These are phyloP conservation scores for Drechslerella dactyloides DNA, from an alignment of 2,329 filamentous ascomycete genomes.

Conservation along the genomic window DNA sequence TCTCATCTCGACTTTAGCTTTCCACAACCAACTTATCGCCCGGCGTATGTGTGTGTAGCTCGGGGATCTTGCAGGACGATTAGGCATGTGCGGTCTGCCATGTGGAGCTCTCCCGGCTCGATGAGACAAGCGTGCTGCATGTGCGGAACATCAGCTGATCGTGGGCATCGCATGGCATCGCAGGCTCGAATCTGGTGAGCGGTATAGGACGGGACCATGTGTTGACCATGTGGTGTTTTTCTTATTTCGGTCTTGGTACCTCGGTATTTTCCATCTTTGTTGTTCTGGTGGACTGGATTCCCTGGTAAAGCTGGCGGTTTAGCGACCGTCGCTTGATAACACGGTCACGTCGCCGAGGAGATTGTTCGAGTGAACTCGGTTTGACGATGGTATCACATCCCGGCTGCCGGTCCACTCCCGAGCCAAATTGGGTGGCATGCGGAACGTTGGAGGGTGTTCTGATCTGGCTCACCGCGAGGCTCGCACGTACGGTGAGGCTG, in stretches of 20 bases:
- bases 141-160: conserved; percentile 4
- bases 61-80: conserved; percentile 50
- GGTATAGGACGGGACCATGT: too few relatives aligned
- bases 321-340: conserved; percentile 19
- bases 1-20: too few relatives aligned
- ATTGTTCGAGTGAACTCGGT: conserved; percentile 25
- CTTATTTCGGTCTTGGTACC: background rate
- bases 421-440: conserved; percentile 26
- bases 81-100: conserved; percentile 14
- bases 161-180: background rate
- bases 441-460: conserved; percentile 23
- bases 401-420: conserved; percentile 33
- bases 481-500: conserved; percentile 15
- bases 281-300: background rate
- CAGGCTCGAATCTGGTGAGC: too few relatives aligned
- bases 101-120: conserved; percentile 12
- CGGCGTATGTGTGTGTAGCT: conserved; percentile 36
- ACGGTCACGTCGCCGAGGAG: conserved; percentile 35
- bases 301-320: background rate
- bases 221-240: conserved; percentile 49
- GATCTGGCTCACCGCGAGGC: conserved; percentile 21
- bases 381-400: conserved; percentile 48
- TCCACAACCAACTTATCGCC: too few relatives aligned
- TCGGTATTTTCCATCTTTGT: background rate
- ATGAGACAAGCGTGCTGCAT: conserved; percentile 29